Evolutionary conservation across 352 stramenopile genomes (phyloP), one percentile per base, ranked within the genome.

Genomic region (Phytophthora sojae): DNA sequence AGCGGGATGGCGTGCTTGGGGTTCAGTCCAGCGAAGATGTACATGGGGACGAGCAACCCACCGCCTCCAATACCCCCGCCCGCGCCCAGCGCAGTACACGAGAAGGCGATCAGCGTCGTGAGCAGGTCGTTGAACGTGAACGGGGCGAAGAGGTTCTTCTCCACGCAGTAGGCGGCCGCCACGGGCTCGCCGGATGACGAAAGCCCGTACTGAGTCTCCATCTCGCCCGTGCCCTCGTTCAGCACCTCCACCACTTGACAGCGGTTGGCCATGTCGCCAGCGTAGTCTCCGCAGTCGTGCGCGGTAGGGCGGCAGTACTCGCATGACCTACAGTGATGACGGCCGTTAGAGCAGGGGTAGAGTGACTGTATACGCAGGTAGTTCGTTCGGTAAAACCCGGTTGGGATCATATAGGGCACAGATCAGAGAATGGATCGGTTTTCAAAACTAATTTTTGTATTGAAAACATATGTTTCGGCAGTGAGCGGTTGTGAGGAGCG

Each of bases 1-100:
- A 49, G 6, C 12, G 39, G 39, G 15, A 49, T 49, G 1, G 39
- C 39, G 39, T 49, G 39, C 14, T 49, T 49, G 15, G 39, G 39
- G 39, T 49, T 49, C 39, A 49, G 6, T 0, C 39, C 39, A 4
- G 39, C 4, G 39, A 49, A 49, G 4, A 49, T 49, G 39, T 49
- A 21, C 39, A 19, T 49, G 14, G 39, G 15, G 2, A 49, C 39
- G 3, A 49, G 39, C 39, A 49, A 19, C 0, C 39, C 39, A 1
- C 39, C 39, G 1, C 96, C 96, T 11, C 97, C 94, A 8, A 98
- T 85, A 21, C 94, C 94, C 42, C 92, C 95, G 2, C 90, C 90
- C 8, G 93, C 91, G 51, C 92, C 93, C 19, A 99, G 76, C 8
- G 93, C 86, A 3, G 96, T 89, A 17, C 89, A 87, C 1, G 92